Evolutionary conservation across 768 basidiomycete genomes (phyloP), one percentile per base, ranked within the genome.

Genomic region (Mycena vulgaris): DNA sequence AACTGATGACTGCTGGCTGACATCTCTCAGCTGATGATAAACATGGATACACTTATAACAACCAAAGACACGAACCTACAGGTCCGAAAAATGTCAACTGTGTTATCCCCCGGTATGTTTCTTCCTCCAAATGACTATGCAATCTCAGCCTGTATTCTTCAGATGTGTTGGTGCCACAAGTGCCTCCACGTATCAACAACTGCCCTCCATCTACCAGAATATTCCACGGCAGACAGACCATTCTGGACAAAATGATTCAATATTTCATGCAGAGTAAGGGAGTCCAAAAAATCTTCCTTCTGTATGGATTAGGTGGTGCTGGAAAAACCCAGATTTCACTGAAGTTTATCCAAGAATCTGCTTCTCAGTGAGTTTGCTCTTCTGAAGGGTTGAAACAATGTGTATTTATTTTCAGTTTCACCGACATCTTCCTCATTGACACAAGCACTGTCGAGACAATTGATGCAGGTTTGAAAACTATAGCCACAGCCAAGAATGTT

Each of bases 281-380:
- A 8, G 17, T 47, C 7, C 55, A 58, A 31, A 8, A 49, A 5
- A 45, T 58, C 39, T 35, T 51, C n/a, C 37, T 49, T 23, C 48
- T 68, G 9, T 30, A 60, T 60, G 66, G 48, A 19, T 9, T 60
- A 23, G 62, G 63, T 14, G 69, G 69, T 23, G 49, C 58, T 17
- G 69, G 69, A 5, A 70, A 70, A 30, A 70, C 63, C 3, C 69
- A 70, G 40, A 57, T 49, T 58, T 49, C 31, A 14, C 49, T 70
- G 0, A 65, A 55, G 31, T 70, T 70, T 23, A 60, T 70, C 30
- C 10, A 35, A 30, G 49, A 65, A 21, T 28, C 51, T 33, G 11
- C 16, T 30, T 47, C 51, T 4, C 21, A 6, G 40, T 51, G 4
- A 21, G 45, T 49, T 6, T 25, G 25, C 10, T 7, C 7, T 8